Base-by-base conservation (phyloP, 371 early-diverging fungal genomes). In the Chytridiales sp. region DNA sequence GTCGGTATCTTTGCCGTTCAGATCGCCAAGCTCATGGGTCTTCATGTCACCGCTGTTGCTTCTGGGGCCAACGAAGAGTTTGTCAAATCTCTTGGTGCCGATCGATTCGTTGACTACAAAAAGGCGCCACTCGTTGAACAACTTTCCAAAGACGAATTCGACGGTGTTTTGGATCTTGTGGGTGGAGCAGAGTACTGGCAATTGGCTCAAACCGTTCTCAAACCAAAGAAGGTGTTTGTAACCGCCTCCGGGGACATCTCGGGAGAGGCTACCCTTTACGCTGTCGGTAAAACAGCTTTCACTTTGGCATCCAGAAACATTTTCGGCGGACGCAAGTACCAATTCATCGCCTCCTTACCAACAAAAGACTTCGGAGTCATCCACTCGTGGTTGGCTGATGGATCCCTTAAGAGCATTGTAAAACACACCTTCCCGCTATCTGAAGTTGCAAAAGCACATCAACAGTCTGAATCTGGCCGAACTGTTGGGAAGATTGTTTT, bases 61-160 rank as follows among this genome's bases (percentile, higher is more conserved):
- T 61, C 57, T 6, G 59, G 47, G 3, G 46, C 29, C 21, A 64
- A 64, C 50, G 54, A 52, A 15, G 76, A 76, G 29, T 64, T 80
- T 24, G 83, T 84, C 17, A 66, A 67, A 40, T 44, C 56, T 0
- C 60, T 87, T 8, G 86, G 86, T n/a, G 86, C 86, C 0, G 87
- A 86, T 36, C 56, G 65, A 15, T 72, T 84, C 3, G 66, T 88
- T 5, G 80, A 85, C 55, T 86, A 88, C 65, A 80, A 61, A 1
- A 56, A 34, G 13, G 26, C 17, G 22, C 46, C 59, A 6, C 15
- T 63, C 2, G 40, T 32, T 27, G 47, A 63, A 3, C 56, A 56
- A 40, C 27, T 66, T 1, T 57, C 64, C 44, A 52, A 49, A 15
- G 44, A 59, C 2, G 61, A 68, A 1, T 76, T 69, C 53, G 84